Evolutionary conservation across 2,329 filamentous ascomycete species (phyloP).

Genomic region (Calycina herbarum): DNA sequence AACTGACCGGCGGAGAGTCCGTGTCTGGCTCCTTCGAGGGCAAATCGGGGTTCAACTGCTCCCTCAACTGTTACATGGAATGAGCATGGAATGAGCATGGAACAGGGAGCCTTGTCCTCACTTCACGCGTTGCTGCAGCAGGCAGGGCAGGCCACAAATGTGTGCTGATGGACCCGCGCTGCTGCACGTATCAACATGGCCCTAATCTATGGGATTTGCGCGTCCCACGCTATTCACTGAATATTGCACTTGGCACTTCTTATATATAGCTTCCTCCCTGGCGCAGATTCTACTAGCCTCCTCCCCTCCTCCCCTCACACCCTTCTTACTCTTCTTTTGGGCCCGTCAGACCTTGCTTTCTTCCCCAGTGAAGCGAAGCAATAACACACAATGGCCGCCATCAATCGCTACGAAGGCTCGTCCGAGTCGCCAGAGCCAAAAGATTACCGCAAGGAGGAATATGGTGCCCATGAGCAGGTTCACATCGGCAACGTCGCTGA

Average conservation of each 20-base stretch:
- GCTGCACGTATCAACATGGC: not conserved
- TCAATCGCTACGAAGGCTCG: conserved; percentile 22
- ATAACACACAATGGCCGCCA: conserved; percentile 14
- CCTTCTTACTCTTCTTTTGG: not conserved
- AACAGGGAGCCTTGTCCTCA: no score
- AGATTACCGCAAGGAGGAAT: conserved; percentile 4
- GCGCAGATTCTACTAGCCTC: not conserved
- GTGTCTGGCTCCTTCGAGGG: no score
- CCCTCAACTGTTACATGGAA: no score
- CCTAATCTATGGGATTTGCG: not conserved
- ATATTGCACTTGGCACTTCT: not conserved
- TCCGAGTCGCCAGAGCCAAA: conserved; percentile 18
- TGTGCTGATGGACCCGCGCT: not conserved
- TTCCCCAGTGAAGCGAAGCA: not conserved
- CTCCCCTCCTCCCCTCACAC: not conserved
- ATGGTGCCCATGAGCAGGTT: conserved; percentile 14
- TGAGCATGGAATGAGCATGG: no score
- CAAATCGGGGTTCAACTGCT: no score
- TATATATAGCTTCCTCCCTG: not conserved
- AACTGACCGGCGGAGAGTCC: no score
- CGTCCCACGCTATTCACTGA: not conserved
- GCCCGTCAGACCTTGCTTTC: not conserved
- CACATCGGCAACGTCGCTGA: conserved; percentile 10
- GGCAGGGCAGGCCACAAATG: no score
- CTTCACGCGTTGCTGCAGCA: no score